phyloP scores from a whole-genome alignment of 176 grass and related monocot genomes.

The sorghum (Sorghum bicolor) region DNA sequence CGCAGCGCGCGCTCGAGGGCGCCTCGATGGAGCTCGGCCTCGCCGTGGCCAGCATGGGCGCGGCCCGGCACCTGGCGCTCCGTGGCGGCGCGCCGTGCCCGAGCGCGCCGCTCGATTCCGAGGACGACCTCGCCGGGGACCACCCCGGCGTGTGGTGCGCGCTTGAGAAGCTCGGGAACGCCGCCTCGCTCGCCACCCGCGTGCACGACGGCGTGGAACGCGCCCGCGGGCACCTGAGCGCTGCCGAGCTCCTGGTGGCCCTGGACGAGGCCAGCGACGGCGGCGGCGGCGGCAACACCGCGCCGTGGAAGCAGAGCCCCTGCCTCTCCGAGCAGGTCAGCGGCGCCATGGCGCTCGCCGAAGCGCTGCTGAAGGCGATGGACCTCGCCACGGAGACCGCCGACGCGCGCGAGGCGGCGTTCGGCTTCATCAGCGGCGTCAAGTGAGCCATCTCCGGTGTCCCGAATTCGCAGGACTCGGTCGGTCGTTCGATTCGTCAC shows the following conservation, averaged over 20 bases:
- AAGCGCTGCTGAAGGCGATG: neutral
- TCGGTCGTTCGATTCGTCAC: neutral
- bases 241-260: neutral
- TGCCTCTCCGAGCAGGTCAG: neutral
- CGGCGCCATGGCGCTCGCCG: neutral
- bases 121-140: neutral
- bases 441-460: neutral
- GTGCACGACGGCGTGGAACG: slow-evolving; percentile 4
- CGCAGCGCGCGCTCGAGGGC: neutral
- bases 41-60: slow-evolving; percentile 33
- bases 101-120: neutral
- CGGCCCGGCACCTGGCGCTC: slow-evolving; percentile 28
- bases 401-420: slow-evolving; percentile 6
- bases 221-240: slow-evolving; percentile 23
- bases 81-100: neutral
- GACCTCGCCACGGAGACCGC: neutral
- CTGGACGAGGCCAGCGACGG: neutral
- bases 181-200: neutral
- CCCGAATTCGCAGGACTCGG: neutral
- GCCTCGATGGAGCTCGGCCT: slow-evolving; percentile 26
- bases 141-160: neutral
- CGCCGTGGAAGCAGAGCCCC: neutral
- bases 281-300: neutral
- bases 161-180: neutral
- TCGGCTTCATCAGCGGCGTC: neutral